Evolutionary conservation across 148 eudicot species (phyloP).

Genomic region (Persicaria tinctoria): DNA sequence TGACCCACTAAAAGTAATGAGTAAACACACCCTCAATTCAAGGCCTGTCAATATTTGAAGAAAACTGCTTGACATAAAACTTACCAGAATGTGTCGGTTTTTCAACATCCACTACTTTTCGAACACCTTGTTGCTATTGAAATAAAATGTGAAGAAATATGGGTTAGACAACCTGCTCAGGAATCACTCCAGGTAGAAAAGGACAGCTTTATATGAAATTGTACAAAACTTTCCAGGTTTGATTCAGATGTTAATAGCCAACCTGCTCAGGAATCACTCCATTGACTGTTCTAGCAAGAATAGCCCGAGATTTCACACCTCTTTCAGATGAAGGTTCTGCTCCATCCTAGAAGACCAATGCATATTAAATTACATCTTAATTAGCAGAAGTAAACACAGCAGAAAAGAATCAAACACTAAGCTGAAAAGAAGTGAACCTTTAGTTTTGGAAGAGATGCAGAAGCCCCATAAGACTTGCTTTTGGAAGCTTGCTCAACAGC

Average conservation of each 20-base stretch:
- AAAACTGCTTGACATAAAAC: slow-evolving; percentile 7
- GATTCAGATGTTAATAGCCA: slow-evolving; percentile 2
- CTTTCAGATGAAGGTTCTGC: slow-evolving; percentile 72
- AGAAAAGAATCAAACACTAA: neutral
- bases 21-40: neutral
- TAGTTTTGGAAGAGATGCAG: slow-evolving; percentile 39
- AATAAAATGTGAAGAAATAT: slow-evolving; percentile 9
- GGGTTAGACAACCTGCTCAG: too few species aligned
- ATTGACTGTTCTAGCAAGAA: slow-evolving; percentile 62
- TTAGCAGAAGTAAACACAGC: neutral
- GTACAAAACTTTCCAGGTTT: neutral
- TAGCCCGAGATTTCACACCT: slow-evolving; percentile 60
- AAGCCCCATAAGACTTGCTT: slow-evolving; percentile 45
- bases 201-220: neutral
- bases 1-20: neutral
- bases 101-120: slow-evolving; percentile 55
- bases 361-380: slow-evolving; percentile 3
- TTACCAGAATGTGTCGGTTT: slow-evolving; percentile 65
- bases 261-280: slow-evolving; percentile 83
- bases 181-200: neutral
- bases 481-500: slow-evolving; percentile 77
- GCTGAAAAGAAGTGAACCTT: slow-evolving; percentile 36
- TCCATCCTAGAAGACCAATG: slow-evolving; percentile 40
- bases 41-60: neutral
- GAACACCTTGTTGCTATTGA: slow-evolving; percentile 35